These are phyloP conservation scores for Wickerhamiella slavikovae DNA, from an alignment of 805 yeast species.

Conservation along the genomic window DNA sequence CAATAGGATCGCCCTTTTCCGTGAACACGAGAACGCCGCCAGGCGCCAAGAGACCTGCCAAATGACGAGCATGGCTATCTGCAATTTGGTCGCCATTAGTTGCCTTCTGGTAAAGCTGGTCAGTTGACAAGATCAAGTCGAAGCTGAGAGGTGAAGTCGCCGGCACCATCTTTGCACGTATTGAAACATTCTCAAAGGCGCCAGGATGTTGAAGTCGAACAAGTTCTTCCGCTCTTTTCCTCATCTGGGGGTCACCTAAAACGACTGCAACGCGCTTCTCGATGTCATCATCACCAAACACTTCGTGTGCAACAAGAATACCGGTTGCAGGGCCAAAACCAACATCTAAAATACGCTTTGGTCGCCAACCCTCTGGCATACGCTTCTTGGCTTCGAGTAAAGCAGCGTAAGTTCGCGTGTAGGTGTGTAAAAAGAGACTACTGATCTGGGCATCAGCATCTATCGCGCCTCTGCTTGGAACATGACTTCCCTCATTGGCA, in stretches of 20 bases:
- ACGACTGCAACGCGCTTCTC: constrained; percentile 48
- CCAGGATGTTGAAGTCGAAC: constrained; percentile 27
- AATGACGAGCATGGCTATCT: constrained; percentile 40
- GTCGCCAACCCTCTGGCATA: constrained; percentile 28
- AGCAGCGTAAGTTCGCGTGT: constrained; percentile 46
- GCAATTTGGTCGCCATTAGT: constrained; percentile 50
- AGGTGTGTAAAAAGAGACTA: constrained; percentile 61
- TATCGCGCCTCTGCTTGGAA: constrained; percentile 18
- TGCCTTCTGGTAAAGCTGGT: constrained; percentile 44
- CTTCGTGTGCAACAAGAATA: constrained; percentile 65
- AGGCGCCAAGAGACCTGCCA: constrained; percentile 45
- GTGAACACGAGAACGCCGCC: constrained; percentile 60
- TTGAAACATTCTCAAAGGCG: too few species aligned
- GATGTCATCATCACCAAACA: constrained; percentile 51
- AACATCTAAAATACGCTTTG: constrained; percentile 49
- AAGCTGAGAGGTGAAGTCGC: constrained; percentile 35
- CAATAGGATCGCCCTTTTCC: constrained; percentile 79
- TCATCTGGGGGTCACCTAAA: constrained; percentile 55
- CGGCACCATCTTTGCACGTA: constrained; percentile 8
- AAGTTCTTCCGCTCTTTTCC: constrained; percentile 54
- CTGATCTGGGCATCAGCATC: constrained; percentile 62
- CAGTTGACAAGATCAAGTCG: constrained; percentile 68
- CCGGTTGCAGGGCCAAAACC: constrained; percentile 91
- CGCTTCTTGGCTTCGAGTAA: constrained; percentile 44
- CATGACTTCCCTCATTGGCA: constrained; percentile 32